These are phyloP conservation scores for Colletotrichum acutatum DNA, from an alignment of 2,329 filamentous ascomycete genomes.

Conservation along the genomic window DNA sequence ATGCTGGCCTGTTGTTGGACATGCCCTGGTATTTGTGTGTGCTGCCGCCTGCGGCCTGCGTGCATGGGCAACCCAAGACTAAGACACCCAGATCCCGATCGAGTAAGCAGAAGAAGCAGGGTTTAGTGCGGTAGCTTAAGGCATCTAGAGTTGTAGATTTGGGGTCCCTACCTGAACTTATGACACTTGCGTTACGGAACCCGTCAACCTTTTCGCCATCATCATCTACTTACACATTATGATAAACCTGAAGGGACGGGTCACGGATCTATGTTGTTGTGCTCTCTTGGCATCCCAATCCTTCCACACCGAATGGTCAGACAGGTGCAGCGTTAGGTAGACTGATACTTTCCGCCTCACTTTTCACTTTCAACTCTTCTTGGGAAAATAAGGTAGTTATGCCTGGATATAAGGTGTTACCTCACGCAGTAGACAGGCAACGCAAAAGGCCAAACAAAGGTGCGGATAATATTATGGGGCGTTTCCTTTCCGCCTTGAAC, in stretches of 20 bases:
- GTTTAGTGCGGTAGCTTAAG: conserved; percentile 6
- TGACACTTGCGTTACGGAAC: background rate
- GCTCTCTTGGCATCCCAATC: background rate
- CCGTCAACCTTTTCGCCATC: background rate
- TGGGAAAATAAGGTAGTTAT: background rate
- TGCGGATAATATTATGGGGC: background rate
- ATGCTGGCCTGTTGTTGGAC: background rate
- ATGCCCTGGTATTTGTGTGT: background rate
- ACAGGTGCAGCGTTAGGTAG: background rate
- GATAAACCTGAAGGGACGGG: background rate
- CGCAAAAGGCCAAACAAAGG: background rate
- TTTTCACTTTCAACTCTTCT: background rate
- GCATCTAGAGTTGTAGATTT: conserved; percentile 1
- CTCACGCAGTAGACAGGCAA: background rate
- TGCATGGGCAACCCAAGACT: background rate
- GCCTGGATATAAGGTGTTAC: no score
- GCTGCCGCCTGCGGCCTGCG: background rate
- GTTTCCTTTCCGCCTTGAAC: background rate
- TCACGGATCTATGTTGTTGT: background rate
- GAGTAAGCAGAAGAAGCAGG: conserved; percentile 8
- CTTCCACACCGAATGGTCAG: background rate
- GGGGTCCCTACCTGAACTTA: background rate
- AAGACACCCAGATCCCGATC: background rate
- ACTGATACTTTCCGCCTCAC: background rate
- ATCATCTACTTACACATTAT: background rate